Base-by-base conservation (phyloP, 2,329 filamentous ascomycete species). In the Lomentospora prolificans region DNA sequence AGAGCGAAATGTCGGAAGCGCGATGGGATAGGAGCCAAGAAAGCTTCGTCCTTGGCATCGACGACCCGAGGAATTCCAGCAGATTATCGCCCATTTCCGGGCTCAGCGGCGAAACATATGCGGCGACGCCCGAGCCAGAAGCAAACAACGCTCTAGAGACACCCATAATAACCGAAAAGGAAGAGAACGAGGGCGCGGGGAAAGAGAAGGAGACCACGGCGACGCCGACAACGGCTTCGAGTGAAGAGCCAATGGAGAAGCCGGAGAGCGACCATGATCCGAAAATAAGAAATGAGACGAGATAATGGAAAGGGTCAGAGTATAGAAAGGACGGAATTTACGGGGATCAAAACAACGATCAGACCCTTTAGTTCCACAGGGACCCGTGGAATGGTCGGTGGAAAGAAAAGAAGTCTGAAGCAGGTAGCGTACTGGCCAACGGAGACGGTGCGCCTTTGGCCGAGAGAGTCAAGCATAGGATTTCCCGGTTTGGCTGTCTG, bases 1-100 rank as follows among this genome's bases (percentile, higher is more conserved):
- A 52, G 8, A n/a, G 27, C 36, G 33, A 24, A 17, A 27, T 53
- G n/a, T 6, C 27, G 17, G 24, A 41, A 19, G 52, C 44, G 7
- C 48, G 59, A 6, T 67, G 64, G 64, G 58, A 58, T 8, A 59
- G 64, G 33, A 67, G 63, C 55, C 64, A 67, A 59, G 66, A 66
- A 55, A 67, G 64, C 39, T 63, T 67, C 30, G 66, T 67, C 27
- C 55, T 66, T 24, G 65, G 64, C 5, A 39, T 62, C 57, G 66
- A 66, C 55, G 64, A 68, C 48, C 64, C 65, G 0, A 58, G 64
- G 17, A 65, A 63, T 48, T 61, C 64, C 6, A 64, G 58, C 8
- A 56, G 63, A 10, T 14, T 63, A 50, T 65, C 63, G 2, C 63
- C 64, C 2, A 59, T 63, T 17, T 64, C 65, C 1, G 58, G 57